Evolutionary conservation across 768 basidiomycete genomes (phyloP).

Genomic region (Phaeotremella fagi): DNA sequence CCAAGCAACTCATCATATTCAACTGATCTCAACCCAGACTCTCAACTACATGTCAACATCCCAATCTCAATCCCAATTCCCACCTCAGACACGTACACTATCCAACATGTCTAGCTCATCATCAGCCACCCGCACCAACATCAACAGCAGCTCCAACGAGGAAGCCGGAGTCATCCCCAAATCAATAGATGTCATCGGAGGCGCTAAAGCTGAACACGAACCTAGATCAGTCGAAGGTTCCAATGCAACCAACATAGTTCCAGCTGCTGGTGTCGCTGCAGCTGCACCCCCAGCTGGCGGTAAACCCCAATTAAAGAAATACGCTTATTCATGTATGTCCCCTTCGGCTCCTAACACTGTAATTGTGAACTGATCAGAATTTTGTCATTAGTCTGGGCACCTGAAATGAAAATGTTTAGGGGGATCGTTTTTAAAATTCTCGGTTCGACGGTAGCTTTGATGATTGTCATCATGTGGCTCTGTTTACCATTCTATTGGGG

Average conservation of each 20-base stretch:
- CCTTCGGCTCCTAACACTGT: not conserved
- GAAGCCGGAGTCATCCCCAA: not conserved
- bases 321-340: constrained; percentile 30
- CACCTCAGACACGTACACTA: too few relatives aligned
- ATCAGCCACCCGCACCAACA: not conserved
- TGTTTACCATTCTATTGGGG: constrained; percentile 51
- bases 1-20: too few relatives aligned
- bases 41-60: too few relatives aligned
- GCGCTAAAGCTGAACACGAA: not conserved
- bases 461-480: constrained; percentile 51
- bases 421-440: constrained; percentile 45
- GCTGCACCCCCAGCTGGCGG: constrained; percentile 6
- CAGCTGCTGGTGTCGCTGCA: not conserved
- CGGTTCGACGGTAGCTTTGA: constrained; percentile 40
- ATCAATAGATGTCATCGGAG: not conserved
- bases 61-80: too few relatives aligned
- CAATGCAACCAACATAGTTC: not conserved
- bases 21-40: too few relatives aligned
- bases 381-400: constrained; percentile 24
- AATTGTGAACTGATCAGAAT: not conserved
- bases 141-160: too few relatives aligned
- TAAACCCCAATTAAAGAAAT: constrained; percentile 22
- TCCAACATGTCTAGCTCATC: not conserved
- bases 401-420: constrained; percentile 29
- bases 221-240: not conserved